A percentile compares a stretch with the other conserved stretches of the same genome.
Conservation (phyloP, 2,329 filamentous ascomycete genomes). For the Diplodia scrobiculata region DNA sequence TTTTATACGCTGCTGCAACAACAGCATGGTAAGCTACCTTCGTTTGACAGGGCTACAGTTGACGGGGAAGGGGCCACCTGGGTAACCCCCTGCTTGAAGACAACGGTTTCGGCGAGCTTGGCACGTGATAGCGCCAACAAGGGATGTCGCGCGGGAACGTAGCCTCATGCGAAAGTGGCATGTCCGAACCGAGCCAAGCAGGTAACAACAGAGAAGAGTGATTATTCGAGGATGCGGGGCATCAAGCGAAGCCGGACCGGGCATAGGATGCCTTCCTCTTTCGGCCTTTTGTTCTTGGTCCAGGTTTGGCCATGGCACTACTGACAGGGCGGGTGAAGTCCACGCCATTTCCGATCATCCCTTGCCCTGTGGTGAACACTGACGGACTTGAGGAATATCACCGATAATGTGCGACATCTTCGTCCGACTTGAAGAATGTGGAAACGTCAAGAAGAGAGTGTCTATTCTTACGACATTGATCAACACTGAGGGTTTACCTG, state of each 20-base stretch:
- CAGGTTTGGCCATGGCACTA: background rate
- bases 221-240: background rate
- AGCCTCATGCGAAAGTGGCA: background rate
- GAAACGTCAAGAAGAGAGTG: too few relatives aligned
- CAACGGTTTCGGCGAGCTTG: background rate
- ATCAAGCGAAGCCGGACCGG: background rate
- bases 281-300: background rate
- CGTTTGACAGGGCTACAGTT: background rate
- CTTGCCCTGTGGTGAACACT: background rate
- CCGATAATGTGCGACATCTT: too few relatives aligned
- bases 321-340: too few relatives aligned
- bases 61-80: background rate
- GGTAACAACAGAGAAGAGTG: background rate
- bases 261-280: background rate
- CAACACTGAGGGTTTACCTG: too few relatives aligned
- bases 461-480: too few relatives aligned
- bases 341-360: background rate
- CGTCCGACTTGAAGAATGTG: too few relatives aligned
- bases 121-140: background rate
- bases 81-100: background rate
- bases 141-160: background rate
- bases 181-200: background rate
- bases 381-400: too few relatives aligned
- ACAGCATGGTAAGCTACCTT: background rate
- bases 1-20: background rate